These are phyloP conservation scores for Populus hybrid DNA, from an alignment of 441 rosid species.

Conservation along the genomic window DNA sequence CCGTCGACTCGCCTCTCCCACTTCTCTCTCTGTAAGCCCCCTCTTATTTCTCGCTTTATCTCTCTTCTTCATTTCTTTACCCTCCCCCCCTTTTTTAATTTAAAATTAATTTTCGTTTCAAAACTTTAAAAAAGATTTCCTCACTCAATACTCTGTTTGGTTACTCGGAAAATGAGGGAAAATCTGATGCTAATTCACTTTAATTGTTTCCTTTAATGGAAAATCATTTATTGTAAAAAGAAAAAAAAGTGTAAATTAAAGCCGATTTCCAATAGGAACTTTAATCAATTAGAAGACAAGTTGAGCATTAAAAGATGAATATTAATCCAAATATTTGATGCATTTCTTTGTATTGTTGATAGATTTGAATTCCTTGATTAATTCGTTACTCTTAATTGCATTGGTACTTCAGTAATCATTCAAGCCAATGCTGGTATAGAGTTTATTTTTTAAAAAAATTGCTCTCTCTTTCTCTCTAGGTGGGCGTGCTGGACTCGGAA, in stretches of 20 bases:
- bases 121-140: not conserved
- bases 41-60: constrained; percentile 28
- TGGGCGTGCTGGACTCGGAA: not conserved
- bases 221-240: not conserved
- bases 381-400: not conserved
- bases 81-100: not conserved
- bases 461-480: constrained; percentile 11
- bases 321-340: not conserved
- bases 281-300: not conserved
- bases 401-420: not conserved
- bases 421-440: no score
- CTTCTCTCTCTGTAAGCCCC: constrained; percentile 34
- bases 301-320: not conserved
- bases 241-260: not conserved
- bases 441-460: not conserved
- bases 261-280: not conserved
- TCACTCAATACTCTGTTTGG: constrained; percentile 4
- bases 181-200: not conserved
- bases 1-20: constrained; percentile 34
- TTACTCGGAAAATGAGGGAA: constrained; percentile 9
- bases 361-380: not conserved
- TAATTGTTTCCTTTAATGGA: not conserved
- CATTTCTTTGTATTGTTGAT: not conserved
- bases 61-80: not conserved
- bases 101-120: not conserved